A percentile compares a stretch with the other conserved stretches of the same genome.
Conservation (phyloP, 129 eudicot species). For the Ambrosia artemisiifolia region DNA sequence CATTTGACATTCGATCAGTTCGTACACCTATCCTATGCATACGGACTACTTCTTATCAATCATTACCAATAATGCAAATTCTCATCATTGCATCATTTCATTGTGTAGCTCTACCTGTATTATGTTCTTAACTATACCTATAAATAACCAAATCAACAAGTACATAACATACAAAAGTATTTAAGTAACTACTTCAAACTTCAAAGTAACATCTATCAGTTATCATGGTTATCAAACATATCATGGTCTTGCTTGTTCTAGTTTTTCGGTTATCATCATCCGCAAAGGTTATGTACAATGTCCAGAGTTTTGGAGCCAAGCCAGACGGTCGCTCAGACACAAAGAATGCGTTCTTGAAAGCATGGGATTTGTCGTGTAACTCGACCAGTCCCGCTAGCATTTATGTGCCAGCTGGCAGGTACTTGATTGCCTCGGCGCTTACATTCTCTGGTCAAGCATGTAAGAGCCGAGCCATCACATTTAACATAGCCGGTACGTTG, state of each 20-base stretch:
- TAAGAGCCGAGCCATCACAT: slow-evolving; percentile 25
- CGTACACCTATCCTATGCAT: slow-evolving; percentile 12
- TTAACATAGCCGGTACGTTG: slow-evolving; percentile 22
- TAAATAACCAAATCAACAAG: slow-evolving; percentile 4
- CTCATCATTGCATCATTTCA: neutral
- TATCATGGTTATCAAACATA: slow-evolving; percentile 9
- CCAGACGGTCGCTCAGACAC: slow-evolving; percentile 14
- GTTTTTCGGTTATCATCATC: neutral
- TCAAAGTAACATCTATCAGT: neutral
- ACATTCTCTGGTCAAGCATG: slow-evolving; percentile 24
- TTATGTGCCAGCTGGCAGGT: slow-evolving; percentile 22
- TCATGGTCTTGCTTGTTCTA: slow-evolving; percentile 9
- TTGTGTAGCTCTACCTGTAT: neutral
- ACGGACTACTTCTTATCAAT: slow-evolving; percentile 25
- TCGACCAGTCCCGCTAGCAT: slow-evolving; percentile 15
- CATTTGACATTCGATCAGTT: slow-evolving; percentile 14
- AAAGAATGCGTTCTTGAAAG: slow-evolving; percentile 27
- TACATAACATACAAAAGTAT: slow-evolving; percentile 2
- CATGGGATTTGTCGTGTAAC: slow-evolving; percentile 21
- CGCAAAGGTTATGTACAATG: slow-evolving; percentile 28
- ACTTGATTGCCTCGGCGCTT: slow-evolving; percentile 28
- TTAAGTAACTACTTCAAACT: neutral
- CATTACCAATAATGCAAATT: slow-evolving; percentile 5
- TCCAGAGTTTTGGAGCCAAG: slow-evolving; percentile 26
- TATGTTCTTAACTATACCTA: neutral